Evolutionary conservation across 208 protist genomes (phyloP).

Genomic region (Balamuthia mandrillaris): DNA sequence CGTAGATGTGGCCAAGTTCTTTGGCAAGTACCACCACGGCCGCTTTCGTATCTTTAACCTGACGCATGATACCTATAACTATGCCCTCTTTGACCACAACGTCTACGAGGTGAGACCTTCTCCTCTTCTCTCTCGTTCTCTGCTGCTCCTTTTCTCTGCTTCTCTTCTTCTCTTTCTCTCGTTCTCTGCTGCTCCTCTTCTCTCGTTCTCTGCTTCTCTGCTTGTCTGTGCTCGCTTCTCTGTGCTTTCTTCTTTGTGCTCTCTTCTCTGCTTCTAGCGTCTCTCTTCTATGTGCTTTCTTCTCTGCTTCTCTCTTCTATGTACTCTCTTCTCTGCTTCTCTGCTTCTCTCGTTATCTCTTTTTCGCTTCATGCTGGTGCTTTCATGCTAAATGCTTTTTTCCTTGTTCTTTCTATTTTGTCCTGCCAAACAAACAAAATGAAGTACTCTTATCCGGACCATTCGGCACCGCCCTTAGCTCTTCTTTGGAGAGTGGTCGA

Average conservation of each 20-base stretch:
- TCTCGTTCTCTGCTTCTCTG: background rate
- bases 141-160: too few species aligned
- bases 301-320: background rate
- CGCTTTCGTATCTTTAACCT: background rate
- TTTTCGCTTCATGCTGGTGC: background rate
- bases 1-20: constrained; percentile 9
- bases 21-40: constrained; percentile 9
- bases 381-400: background rate
- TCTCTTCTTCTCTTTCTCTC: too few species aligned
- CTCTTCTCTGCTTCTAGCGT: background rate
- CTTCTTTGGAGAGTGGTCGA: constrained; percentile 27
- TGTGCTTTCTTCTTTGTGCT: background rate
- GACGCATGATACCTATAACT: too few species aligned
- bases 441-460: constrained; percentile 40
- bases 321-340: background rate
- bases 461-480: constrained; percentile 34
- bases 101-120: too few species aligned
- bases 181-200: too few species aligned
- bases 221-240: background rate
- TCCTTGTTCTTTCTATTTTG: background rate
- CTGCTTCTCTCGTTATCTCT: background rate
- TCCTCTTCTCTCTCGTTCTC: too few species aligned
- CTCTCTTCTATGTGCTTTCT: background rate
- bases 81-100: too few species aligned
- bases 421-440: background rate